These are phyloP conservation scores for Suillus tomentosus DNA, from an alignment of 768 basidiomycete species.

Conservation along the genomic window DNA sequence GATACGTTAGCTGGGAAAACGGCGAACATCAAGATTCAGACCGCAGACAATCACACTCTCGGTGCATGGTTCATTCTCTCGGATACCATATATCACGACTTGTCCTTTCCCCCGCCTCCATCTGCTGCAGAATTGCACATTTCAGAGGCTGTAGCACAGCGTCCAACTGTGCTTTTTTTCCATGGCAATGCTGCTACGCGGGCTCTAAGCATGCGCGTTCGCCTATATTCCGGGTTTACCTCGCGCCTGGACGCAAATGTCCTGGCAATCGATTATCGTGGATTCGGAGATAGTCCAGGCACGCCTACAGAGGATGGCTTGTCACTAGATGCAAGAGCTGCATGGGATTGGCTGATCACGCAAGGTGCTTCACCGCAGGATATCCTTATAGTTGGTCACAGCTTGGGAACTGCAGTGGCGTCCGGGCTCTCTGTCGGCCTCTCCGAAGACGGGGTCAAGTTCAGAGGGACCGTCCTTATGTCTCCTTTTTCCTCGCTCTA, in stretches of 20 bases:
- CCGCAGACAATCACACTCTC: conserved; percentile 74
- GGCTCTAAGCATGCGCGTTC: conserved; percentile 65
- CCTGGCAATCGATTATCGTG: conserved; percentile 87
- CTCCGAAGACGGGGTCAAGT: conserved; percentile 43
- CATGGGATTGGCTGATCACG: conserved; percentile 74
- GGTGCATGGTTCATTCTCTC: conserved; percentile 88
- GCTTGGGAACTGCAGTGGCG: conserved; percentile 83
- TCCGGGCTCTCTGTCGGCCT: conserved; percentile 50
- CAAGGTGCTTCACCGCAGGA: conserved; percentile 58
- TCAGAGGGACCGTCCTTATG: conserved; percentile 54
- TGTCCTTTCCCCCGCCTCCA: conserved; percentile 41
- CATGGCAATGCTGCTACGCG: conserved; percentile 91
- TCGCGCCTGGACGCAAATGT: conserved; percentile 73
- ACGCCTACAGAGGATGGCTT: conserved; percentile 77
- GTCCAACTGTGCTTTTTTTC: conserved; percentile 86
- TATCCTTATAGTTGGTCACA: conserved; percentile 82
- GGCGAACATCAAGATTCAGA: conserved; percentile 66
- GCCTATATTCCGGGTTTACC: conserved; percentile 65
- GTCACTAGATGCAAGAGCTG: conserved; percentile 68
- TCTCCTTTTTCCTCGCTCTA: conserved; percentile 60
- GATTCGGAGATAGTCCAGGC: conserved; percentile 87
- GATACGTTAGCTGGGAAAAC: conserved; percentile 68
- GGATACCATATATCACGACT: conserved; percentile 58
- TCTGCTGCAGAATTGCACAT: conserved; percentile 45
- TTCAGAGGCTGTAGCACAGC: conserved; percentile 50